Evolutionary conservation across 371 early-diverging fungal species (phyloP).

Genomic region (Actinomortierella wolfii): DNA sequence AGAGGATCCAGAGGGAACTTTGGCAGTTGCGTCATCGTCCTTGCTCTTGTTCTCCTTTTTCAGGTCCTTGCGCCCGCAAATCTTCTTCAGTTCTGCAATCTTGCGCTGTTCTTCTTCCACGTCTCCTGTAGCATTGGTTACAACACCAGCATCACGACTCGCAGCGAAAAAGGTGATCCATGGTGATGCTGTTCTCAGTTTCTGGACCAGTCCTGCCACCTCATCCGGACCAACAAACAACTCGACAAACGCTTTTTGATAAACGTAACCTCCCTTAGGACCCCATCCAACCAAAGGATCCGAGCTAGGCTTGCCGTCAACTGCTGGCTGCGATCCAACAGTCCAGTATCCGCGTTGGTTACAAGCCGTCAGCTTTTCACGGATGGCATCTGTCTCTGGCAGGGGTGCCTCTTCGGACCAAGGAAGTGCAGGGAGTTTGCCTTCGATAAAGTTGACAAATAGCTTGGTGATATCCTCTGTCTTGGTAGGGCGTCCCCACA

Average conservation of each 20-base stretch:
- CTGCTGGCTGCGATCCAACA: slow-evolving; percentile 92
- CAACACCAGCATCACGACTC: slow-evolving; percentile 61
- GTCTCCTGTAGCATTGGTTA: slow-evolving; percentile 32
- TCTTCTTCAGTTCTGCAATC: slow-evolving; percentile 45
- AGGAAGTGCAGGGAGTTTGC: slow-evolving; percentile 76
- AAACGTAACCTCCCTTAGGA: slow-evolving; percentile 90
- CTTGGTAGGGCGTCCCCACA: slow-evolving; percentile 81
- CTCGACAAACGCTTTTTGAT: slow-evolving; percentile 92
- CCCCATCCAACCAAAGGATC: slow-evolving; percentile 93
- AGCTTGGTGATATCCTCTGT: slow-evolving; percentile 67
- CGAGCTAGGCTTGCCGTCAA: slow-evolving; percentile 83
- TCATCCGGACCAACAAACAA: slow-evolving; percentile 68
- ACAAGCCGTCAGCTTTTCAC: slow-evolving; percentile 62
- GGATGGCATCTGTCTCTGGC: slow-evolving; percentile 80
- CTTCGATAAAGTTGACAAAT: slow-evolving; percentile 77
- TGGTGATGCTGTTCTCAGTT: slow-evolving; percentile 50
- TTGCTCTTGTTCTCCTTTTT: neutral
- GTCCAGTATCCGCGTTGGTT: slow-evolving; percentile 85
- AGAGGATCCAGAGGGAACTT: neutral
- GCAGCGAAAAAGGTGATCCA: slow-evolving; percentile 89
- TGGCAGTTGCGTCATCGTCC: neutral
- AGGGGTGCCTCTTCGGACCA: slow-evolving; percentile 89
- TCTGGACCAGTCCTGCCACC: slow-evolving; percentile 47
- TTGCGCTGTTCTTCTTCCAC: slow-evolving; percentile 36
- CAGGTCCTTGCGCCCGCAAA: slow-evolving; percentile 21